Evolutionary conservation across 78 protist species (phyloP).

Genomic region (Guillardia theta): DNA sequence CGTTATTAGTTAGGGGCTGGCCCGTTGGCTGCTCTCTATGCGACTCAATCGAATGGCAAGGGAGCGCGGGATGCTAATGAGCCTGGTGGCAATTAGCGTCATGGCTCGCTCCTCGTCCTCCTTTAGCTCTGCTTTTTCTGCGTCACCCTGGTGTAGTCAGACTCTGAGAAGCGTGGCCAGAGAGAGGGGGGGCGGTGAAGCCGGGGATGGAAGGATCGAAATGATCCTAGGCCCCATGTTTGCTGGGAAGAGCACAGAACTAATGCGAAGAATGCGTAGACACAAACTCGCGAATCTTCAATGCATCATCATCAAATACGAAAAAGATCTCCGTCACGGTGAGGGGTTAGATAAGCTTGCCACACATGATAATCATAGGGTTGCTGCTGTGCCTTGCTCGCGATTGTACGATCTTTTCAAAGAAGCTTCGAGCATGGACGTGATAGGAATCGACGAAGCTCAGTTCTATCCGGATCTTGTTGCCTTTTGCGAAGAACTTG

Average conservation of each 20-base stretch:
- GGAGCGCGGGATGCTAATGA: too few relatives aligned
- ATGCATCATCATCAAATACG: neutral
- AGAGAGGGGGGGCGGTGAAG: too few relatives aligned
- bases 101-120: too few relatives aligned
- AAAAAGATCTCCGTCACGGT: neutral
- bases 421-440: neutral
- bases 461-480: neutral
- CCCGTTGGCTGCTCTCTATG: too few relatives aligned
- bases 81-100: too few relatives aligned
- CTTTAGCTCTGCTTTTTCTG: too few relatives aligned
- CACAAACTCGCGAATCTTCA: neutral
- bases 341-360: neutral
- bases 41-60: too few relatives aligned
- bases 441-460: constrained; percentile 15
- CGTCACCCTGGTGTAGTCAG: too few relatives aligned
- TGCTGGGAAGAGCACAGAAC: neutral
- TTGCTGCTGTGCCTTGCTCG: neutral
- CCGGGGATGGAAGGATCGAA: neutral
- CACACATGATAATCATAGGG: neutral
- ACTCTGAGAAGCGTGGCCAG: too few relatives aligned
- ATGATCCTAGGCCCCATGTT: neutral
- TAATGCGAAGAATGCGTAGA: neutral
- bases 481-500: neutral
- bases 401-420: neutral
- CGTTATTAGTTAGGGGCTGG: too few relatives aligned